Evolutionary conservation across 257 asterid species (phyloP).

Genomic region (Przewalskia tangutica): DNA sequence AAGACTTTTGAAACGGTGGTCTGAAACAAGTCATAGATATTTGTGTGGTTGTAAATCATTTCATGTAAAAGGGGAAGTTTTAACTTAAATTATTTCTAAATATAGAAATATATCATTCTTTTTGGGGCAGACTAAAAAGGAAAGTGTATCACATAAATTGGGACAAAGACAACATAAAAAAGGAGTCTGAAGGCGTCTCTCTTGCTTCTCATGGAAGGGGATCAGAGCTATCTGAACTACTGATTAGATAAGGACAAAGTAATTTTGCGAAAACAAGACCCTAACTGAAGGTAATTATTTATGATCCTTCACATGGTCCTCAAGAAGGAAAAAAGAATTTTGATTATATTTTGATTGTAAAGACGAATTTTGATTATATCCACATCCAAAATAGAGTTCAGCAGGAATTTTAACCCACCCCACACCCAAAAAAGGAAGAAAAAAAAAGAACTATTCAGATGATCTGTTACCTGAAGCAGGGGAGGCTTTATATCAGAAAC

Average conservation of each 20-base stretch:
- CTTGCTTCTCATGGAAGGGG: neutral
- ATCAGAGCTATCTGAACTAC: neutral
- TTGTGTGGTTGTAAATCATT: too few species aligned
- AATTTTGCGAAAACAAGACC: neutral
- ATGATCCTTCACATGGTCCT: neutral
- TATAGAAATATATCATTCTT: too few species aligned
- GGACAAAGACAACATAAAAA: neutral
- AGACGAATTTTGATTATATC: neutral
- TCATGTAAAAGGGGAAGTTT: too few species aligned
- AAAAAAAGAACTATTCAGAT: constrained; percentile 12
- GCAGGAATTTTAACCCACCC: neutral
- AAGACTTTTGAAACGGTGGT: too few species aligned
- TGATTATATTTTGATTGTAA: neutral
- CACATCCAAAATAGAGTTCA: neutral
- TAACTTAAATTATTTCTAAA: too few species aligned
- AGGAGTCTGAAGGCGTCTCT: neutral
- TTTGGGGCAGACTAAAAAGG: too few species aligned
- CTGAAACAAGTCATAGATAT: too few species aligned
- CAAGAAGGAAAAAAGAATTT: neutral
- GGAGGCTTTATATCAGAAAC: constrained; percentile 73
- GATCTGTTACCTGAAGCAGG: constrained; percentile 65
- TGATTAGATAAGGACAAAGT: neutral
- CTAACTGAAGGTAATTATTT: neutral
- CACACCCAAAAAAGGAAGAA: neutral
- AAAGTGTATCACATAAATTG: too few species aligned